Evolutionary conservation across 2,329 filamentous ascomycete genomes (phyloP).

Genomic region (Leptosphaerulina australis): DNA sequence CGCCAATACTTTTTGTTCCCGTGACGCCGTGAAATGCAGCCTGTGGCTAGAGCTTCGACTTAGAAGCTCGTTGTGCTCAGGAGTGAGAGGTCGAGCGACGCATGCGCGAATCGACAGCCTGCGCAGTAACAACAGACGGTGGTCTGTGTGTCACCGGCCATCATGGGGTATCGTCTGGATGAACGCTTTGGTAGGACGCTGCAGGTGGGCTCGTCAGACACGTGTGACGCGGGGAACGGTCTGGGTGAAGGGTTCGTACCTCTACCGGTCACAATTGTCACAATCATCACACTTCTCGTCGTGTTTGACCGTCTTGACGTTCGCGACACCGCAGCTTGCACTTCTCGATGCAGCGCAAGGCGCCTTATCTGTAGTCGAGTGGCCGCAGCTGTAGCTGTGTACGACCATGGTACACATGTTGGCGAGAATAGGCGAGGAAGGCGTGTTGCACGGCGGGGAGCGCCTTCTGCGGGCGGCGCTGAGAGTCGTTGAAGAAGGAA

Average conservation of each 20-base stretch:
- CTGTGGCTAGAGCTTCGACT: conserved; percentile 31
- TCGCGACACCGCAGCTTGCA: conserved; percentile 50
- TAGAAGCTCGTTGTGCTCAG: conserved; percentile 27
- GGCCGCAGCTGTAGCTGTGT: conserved; percentile 56
- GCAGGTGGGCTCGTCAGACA: conserved; percentile 35
- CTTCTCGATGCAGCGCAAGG: conserved; percentile 55
- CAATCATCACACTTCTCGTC: conserved; percentile 56
- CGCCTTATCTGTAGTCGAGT: conserved; percentile 52
- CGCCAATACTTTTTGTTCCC: conserved; percentile 49
- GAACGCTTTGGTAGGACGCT: conserved; percentile 39
- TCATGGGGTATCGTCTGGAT: conserved; percentile 44
- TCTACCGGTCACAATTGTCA: conserved; percentile 54
- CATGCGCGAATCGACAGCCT: conserved; percentile 30
- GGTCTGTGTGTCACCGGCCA: conserved; percentile 39
- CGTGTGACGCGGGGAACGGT: conserved; percentile 24
- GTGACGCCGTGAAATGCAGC: conserved; percentile 52
- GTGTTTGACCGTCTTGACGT: conserved; percentile 54
- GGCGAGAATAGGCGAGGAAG: conserved; percentile 25
- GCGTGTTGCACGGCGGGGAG: conserved; percentile 31
- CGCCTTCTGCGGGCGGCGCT: conserved; percentile 32
- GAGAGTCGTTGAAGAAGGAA: conserved; percentile 19
- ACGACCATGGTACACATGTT: conserved; percentile 57
- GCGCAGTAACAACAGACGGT: conserved; percentile 34
- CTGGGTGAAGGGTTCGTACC: conserved; percentile 32
- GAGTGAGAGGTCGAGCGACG: conserved; percentile 30